Evolutionary conservation across 2,329 filamentous ascomycete species (phyloP).

Genomic region (Karstenula rhodostoma): DNA sequence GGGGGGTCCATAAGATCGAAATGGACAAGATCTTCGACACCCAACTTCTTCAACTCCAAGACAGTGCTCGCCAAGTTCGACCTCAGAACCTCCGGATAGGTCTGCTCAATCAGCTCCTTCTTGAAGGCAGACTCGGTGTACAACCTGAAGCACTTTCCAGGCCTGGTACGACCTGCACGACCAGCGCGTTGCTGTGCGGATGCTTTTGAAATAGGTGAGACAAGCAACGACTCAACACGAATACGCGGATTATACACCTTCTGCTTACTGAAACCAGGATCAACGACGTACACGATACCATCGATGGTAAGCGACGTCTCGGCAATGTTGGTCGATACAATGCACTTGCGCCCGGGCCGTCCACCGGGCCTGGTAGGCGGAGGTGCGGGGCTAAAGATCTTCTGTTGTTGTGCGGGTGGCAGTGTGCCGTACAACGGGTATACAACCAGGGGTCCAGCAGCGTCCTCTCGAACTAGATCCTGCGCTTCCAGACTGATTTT

Average conservation of each 20-base stretch:
- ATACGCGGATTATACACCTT: slow-evolving; percentile 99
- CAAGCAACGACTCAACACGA: slow-evolving; percentile 94
- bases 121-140: slow-evolving; percentile 97
- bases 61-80: slow-evolving; percentile 96
- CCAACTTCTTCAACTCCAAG: slow-evolving; percentile 95
- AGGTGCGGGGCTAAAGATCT: slow-evolving; percentile 92
- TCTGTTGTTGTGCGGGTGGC: slow-evolving; percentile 90
- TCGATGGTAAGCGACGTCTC: slow-evolving; percentile 98
- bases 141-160: slow-evolving; percentile 96
- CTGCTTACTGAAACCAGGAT: slow-evolving; percentile 98
- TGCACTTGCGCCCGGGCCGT: slow-evolving; percentile 88
- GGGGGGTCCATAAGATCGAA: slow-evolving; percentile 99
- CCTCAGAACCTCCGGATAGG: slow-evolving; percentile 92
- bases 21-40: slow-evolving; percentile 93
- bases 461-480: slow-evolving; percentile 89
- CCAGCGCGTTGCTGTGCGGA: slow-evolving; percentile 96
- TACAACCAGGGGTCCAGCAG: slow-evolving; percentile 86
- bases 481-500: slow-evolving; percentile 92
- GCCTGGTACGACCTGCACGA: slow-evolving; percentile 98
- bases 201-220: slow-evolving; percentile 96
- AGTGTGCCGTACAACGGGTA: slow-evolving; percentile 95
- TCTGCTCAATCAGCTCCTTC: slow-evolving; percentile 97
- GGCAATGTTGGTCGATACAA: slow-evolving; percentile 96
- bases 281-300: slow-evolving; percentile 98
- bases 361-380: slow-evolving; percentile 76